Conservation (phyloP, 2,329 filamentous ascomycete species). For the Sclerotinia subarctica region DNA sequence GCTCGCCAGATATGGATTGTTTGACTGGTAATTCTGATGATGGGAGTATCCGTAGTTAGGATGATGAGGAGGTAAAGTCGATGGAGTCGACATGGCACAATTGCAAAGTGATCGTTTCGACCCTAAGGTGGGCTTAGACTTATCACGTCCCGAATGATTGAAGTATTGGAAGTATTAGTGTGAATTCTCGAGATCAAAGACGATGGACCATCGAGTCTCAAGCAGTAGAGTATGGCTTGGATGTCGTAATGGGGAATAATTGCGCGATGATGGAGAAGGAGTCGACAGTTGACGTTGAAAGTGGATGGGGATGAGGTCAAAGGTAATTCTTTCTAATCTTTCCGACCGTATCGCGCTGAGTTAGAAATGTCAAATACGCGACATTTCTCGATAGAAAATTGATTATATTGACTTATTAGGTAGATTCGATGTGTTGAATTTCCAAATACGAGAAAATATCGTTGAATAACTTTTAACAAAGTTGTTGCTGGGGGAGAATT, state of each 20-base stretch:
- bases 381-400: slow-evolving; percentile 13
- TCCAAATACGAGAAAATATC: slow-evolving; percentile 1
- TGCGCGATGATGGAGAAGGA: slow-evolving; percentile 11
- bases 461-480: background rate
- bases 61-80: slow-evolving; percentile 67
- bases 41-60: slow-evolving; percentile 61
- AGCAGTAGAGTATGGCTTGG: slow-evolving; percentile 1
- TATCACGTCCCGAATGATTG: slow-evolving; percentile 15
- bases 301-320: slow-evolving; percentile 17
- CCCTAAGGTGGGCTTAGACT: slow-evolving; percentile 24
- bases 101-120: slow-evolving; percentile 25
- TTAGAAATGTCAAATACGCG: slow-evolving; percentile 19
- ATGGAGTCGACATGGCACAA: slow-evolving; percentile 72
- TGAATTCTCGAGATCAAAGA: slow-evolving; percentile 1
- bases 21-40: slow-evolving; percentile 53
- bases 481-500: background rate
- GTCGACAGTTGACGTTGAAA: slow-evolving; percentile 19
- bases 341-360: slow-evolving; percentile 20
- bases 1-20: slow-evolving; percentile 50
- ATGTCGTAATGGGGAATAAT: slow-evolving; percentile 7
- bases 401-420: background rate
- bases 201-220: slow-evolving; percentile 9
- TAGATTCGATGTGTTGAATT: background rate
- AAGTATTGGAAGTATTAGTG: background rate
- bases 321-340: slow-evolving; percentile 21